Percentiles rank a stretch among this genome's conserved stretches.
Conservation (phyloP, 805 yeast genomes). For the Zygotorulaspora chibaensis region DNA sequence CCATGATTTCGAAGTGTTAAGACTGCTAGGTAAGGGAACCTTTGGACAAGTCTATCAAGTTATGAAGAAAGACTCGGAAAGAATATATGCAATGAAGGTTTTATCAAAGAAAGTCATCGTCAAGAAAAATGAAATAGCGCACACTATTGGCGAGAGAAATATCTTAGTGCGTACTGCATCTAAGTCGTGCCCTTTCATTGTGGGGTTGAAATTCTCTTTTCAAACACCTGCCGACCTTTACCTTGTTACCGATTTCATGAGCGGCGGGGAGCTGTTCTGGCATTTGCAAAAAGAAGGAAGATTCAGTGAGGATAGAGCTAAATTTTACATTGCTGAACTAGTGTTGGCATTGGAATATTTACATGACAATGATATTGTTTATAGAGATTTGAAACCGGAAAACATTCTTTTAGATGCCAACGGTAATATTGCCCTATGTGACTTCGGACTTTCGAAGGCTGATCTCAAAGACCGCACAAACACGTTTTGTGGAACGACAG, state of each 20-base stretch:
- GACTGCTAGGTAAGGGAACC: conserved; percentile 92
- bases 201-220: conserved; percentile 91
- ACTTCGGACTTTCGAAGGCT: conserved; percentile 94
- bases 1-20: conserved; percentile 85
- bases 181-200: conserved; percentile 87
- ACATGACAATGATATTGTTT: conserved; percentile 93
- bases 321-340: conserved; percentile 94
- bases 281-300: conserved; percentile 96
- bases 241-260: conserved; percentile 94
- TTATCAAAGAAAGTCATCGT: conserved; percentile 92
- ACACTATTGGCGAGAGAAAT: conserved; percentile 95
- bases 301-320: conserved; percentile 88
- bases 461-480: conserved; percentile 86
- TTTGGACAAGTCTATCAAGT: conserved; percentile 98
- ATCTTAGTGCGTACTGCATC: conserved; percentile 89
- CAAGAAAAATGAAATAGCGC: conserved; percentile 95
- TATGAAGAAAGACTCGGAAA: conserved; percentile 77
- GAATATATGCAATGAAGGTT: conserved; percentile 97
- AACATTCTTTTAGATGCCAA: conserved; percentile 92
- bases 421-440: conserved; percentile 96
- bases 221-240: conserved; percentile 93
- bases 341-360: conserved; percentile 89
- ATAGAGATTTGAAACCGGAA: conserved; percentile 96
- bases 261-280: conserved; percentile 97
- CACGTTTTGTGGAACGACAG: conserved; percentile 98